phyloP scores from a whole-genome alignment of 2,329 filamentous ascomycete genomes.

The Colletotrichum sp. region DNA sequence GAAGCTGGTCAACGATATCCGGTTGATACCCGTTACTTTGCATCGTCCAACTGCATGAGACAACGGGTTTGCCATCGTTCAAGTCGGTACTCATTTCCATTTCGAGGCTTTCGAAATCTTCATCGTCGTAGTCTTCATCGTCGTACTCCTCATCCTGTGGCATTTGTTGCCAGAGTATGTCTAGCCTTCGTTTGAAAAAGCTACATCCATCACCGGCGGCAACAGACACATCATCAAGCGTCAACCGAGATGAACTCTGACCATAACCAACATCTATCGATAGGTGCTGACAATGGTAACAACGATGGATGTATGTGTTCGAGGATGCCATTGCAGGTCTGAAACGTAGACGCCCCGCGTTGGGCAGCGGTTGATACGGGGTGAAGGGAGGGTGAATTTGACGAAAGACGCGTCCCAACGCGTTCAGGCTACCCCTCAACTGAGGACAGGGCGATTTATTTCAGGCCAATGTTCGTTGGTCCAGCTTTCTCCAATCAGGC shows the following conservation, averaged over 20 bases:
- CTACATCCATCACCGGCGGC: background rate
- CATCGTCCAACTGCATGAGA: background rate
- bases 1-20: background rate
- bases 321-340: background rate
- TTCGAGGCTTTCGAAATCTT: background rate
- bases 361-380: background rate
- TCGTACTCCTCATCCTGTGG: background rate
- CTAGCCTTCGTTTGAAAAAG: background rate
- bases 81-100: background rate
- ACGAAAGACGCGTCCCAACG: background rate
- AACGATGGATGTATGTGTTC: fast-evolving
- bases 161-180: background rate
- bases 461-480: background rate
- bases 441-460: fast-evolving
- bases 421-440: background rate
- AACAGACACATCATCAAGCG: fast-evolving
- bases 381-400: fast-evolving
- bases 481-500: background rate
- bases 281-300: fast-evolving
- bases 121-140: background rate
- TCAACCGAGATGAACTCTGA: fast-evolving
- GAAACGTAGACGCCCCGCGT: fast-evolving
- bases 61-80: background rate
- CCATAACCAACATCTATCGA: fast-evolving
- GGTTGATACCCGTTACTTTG: no score